Evolutionary conservation across 2,329 filamentous ascomycete genomes (phyloP).

Genomic region (Escovopsis weberi): DNA sequence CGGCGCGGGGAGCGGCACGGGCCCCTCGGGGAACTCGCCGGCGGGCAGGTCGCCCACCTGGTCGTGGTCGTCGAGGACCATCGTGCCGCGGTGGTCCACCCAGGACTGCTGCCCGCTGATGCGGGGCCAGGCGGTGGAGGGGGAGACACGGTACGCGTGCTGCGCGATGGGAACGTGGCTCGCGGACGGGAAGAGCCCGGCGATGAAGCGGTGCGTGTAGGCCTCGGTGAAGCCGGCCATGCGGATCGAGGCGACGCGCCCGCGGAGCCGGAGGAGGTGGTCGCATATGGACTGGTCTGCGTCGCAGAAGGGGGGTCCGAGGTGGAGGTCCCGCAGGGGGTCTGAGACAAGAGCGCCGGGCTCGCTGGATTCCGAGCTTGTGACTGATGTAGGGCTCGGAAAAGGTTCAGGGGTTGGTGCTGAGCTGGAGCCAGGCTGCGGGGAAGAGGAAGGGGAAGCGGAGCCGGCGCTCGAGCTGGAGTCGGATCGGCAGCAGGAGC

Average conservation of each 20-base stretch:
- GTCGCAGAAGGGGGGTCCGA: constrained; percentile 14
- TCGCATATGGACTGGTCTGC: constrained; percentile 17
- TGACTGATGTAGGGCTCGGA: too few species aligned
- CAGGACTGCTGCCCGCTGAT: constrained; percentile 15
- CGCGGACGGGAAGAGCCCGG: constrained; percentile 12
- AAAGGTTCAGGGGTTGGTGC: too few species aligned
- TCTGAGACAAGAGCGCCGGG: background rate
- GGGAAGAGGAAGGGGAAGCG: too few species aligned
- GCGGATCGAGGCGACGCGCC: constrained; percentile 17
- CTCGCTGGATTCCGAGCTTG: background rate
- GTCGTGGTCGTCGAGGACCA: constrained; percentile 12
- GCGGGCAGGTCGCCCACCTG: background rate
- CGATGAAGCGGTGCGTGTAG: constrained; percentile 16
- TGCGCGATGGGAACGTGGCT: background rate
- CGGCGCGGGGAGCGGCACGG: constrained; percentile 14
- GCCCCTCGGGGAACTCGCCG: constrained; percentile 9
- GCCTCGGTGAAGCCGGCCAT: constrained; percentile 22
- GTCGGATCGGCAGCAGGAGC: too few species aligned
- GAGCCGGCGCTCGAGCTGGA: too few species aligned
- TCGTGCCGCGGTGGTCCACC: constrained; percentile 13
- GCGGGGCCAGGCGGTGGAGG: constrained; percentile 18
- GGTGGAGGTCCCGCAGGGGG: background rate
- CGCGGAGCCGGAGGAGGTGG: constrained; percentile 15
- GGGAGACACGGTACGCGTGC: constrained; percentile 15
- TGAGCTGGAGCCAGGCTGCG: too few species aligned